Base-by-base conservation (phyloP, 139 green algal genomes). In the Nannochloris sp. region DNA sequence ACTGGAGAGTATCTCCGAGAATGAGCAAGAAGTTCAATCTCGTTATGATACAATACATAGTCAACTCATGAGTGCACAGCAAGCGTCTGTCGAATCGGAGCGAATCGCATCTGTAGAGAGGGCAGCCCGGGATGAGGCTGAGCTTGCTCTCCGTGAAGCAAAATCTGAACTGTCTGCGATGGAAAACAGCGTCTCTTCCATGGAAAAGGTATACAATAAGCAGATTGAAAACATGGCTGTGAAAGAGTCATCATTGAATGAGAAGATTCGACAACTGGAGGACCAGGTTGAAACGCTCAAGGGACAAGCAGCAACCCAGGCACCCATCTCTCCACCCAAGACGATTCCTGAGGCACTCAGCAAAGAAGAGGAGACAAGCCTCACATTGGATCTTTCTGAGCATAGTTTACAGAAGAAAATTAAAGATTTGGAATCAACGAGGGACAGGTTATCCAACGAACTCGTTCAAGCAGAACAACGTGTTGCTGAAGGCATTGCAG, bases 361-460 rank as follows among this genome's bases (percentile, higher is more conserved):
- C 1, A 36, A 9, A 40, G n/a, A 29, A 58, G 23, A 37, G 12
- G 6, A 58, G 7, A 34, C 50, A 29, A 36, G 5, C 11, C 21
- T 34, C 5, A 19, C 19, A 6, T 7, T n/a, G 12, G 25, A 58
- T 23, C 18, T 54, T 54, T 19, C 46, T 24, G n/a, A 25, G 2
- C 15, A 54, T n/a, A 19, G 71, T 11, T 51, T 89, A 40, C 76
- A 88, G 68, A 72, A 58, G 44, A 68, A 76, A 48, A 27, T 94
- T 18, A 44, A 51, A 9, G 75, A 85, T 51, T 69, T 95, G 48
- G 83, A 96, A 76, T 63, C 63, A 4, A 94, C 88, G 0, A 49
- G 89, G 4, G 82, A 95, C 66, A 73, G 73, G 44, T 70, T 96
- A 37, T 80, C 85, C 3, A 83, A 90, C 51, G 88, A 96, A 78